Evolutionary conservation across 2,329 filamentous ascomycete genomes (phyloP), one percentile per base, ranked within the genome.

Genomic region (Hymenoscyphus salicellus): DNA sequence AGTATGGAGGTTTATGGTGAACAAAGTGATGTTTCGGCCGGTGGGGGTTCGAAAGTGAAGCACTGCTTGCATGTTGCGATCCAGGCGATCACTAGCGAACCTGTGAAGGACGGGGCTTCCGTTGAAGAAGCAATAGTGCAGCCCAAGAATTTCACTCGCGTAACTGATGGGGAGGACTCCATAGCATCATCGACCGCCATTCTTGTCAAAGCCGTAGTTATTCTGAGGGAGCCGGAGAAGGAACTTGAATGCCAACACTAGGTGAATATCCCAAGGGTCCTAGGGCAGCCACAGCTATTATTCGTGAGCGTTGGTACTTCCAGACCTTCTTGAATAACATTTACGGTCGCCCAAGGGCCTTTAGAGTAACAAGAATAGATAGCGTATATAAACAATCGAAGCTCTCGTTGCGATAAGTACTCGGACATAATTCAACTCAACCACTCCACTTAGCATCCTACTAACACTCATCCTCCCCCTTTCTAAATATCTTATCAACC

Each of bases 401-500:
- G 30, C 30, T 32, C 30, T 32, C 30, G 30, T 3, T 32, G 7
- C 30, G 30, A 32, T 7, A 32, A 32, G 3, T 32, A 32, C 30
- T 32, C 30, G 3, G 30, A 32, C 30, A 32, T 7, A 3, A 32
- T 32, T 7, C 30, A 32, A 32, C 30, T 32, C 30, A 32, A 32
- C n/a, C n/a, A n/a, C n/a, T n/a, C n/a, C n/a, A n/a, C n/a, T n/a
- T n/a, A n/a, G n/a, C n/a, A n/a, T n/a, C n/a, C n/a, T n/a, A n/a
- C n/a, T n/a, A n/a, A n/a, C n/a, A n/a, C n/a, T n/a, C n/a, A n/a
- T 14, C 26, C 7, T 52, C 46, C 3, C 55, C 55, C 20, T 23
- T 58, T n/a, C 49, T 33, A 61, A 70, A 71, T 52, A 71, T 63
- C 28, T 10, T 38, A 66, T 72, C 69, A 14, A 67, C 3, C 59